Percentiles rank a stretch among this genome's conserved stretches.
phyloP scores from a whole-genome alignment of 306 rosid species.

The Quercus robur region DNA sequence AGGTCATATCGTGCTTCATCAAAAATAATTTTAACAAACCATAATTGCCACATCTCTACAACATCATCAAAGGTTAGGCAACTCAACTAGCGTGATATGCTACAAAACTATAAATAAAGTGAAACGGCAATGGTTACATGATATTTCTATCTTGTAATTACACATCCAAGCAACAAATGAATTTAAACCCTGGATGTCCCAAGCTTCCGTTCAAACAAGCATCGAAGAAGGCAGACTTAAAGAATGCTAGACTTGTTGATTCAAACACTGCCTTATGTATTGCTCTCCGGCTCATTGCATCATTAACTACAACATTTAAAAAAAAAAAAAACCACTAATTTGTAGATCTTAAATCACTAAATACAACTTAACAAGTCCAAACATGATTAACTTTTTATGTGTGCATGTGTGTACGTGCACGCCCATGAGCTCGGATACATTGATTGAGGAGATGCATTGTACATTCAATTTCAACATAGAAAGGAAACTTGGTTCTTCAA shows the following conservation, averaged over 20 bases:
- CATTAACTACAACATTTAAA: constrained; percentile 64
- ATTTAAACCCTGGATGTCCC: constrained; percentile 77
- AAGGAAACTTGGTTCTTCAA: constrained; percentile 1
- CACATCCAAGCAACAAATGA: constrained; percentile 14
- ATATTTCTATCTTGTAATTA: constrained; percentile 5
- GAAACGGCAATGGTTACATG: background rate
- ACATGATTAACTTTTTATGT: too few relatives aligned
- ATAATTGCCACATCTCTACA: constrained; percentile 14
- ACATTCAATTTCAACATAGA: background rate
- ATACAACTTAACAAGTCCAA: too few relatives aligned
- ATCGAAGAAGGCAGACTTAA: constrained; percentile 75
- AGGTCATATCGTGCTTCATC: too few relatives aligned
- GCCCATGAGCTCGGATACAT: background rate
- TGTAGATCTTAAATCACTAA: too few relatives aligned
- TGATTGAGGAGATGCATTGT: background rate
- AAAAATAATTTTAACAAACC: constrained; percentile 13
- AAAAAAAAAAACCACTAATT: too few relatives aligned
- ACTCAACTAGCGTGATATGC: constrained; percentile 14
- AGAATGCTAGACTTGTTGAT: constrained; percentile 68
- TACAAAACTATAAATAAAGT: background rate
- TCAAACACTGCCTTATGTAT: constrained; percentile 76
- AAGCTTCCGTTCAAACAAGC: constrained; percentile 73
- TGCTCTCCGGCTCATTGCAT: constrained; percentile 83
- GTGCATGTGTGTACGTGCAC: too few relatives aligned
- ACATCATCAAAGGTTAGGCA: background rate